phyloP scores from a whole-genome alignment of 768 basidiomycete species.

The Leucocoprinus birnbaumii region DNA sequence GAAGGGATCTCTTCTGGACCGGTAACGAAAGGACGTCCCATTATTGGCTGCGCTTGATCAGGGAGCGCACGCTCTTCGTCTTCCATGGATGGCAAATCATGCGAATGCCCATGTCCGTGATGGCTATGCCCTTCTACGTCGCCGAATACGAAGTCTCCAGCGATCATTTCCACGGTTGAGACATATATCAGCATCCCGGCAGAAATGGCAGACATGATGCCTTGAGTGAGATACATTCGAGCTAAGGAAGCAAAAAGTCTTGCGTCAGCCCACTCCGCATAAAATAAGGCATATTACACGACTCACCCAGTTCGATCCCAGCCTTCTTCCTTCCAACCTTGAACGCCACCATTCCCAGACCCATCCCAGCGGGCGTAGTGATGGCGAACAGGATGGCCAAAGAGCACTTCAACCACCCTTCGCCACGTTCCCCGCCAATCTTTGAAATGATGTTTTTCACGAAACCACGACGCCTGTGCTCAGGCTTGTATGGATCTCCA shows the following conservation, averaged over 20 bases:
- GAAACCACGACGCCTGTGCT: neutral
- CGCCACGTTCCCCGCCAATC: slow-evolving; percentile 6
- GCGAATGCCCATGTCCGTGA: slow-evolving; percentile 16
- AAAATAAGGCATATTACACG: slow-evolving; percentile 17
- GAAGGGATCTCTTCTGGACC: neutral
- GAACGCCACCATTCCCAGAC: slow-evolving; percentile 51
- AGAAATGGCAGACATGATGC: slow-evolving; percentile 77
- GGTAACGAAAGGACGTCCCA: neutral
- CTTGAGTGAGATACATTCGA: slow-evolving; percentile 57
- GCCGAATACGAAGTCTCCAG: slow-evolving; percentile 81
- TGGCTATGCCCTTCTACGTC: slow-evolving; percentile 39
- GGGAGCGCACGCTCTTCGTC: neutral
- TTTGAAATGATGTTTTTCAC: neutral
- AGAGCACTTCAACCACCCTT: slow-evolving; percentile 44
- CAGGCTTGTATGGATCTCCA: neutral
- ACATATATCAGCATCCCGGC: slow-evolving; percentile 85
- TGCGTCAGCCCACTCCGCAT: slow-evolving; percentile 1
- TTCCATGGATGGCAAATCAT: neutral
- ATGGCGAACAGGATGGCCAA: slow-evolving; percentile 66
- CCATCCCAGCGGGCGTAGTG: slow-evolving; percentile 72
- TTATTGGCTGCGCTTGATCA: neutral
- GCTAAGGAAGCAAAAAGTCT: slow-evolving; percentile 23
- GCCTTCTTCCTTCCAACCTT: slow-evolving; percentile 24
- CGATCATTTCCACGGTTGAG: slow-evolving; percentile 84
- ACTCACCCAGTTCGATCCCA: slow-evolving; percentile 17